Evolutionary conservation across 2,329 filamentous ascomycete species (phyloP).

Genomic region (Penicillium sp.): DNA sequence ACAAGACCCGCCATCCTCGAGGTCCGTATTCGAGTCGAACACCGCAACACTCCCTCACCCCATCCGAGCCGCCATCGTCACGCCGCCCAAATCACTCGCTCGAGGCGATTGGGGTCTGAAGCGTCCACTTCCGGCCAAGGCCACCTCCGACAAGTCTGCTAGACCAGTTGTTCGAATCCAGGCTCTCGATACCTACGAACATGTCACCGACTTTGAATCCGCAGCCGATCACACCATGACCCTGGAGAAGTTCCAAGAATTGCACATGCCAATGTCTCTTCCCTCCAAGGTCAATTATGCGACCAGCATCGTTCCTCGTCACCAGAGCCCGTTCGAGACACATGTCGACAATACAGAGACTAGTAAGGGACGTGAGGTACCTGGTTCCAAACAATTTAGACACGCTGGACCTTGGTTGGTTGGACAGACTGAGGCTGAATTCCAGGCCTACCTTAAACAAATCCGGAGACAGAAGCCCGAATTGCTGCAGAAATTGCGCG

Average conservation of each 20-base stretch:
- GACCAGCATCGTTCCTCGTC: slow-evolving; percentile 27
- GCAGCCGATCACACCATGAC: slow-evolving; percentile 79
- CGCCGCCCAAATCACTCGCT: slow-evolving; percentile 68
- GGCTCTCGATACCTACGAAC: slow-evolving; percentile 79
- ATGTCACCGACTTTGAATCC: slow-evolving; percentile 84
- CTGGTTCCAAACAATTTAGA: slow-evolving; percentile 52
- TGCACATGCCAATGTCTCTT: slow-evolving; percentile 69
- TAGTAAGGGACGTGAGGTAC: slow-evolving; percentile 33
- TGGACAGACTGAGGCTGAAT: slow-evolving; percentile 57
- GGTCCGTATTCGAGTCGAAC: slow-evolving; percentile 56
- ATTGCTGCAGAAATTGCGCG: slow-evolving; percentile 38
- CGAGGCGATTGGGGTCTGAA: slow-evolving; percentile 94
- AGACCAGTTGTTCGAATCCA: slow-evolving; percentile 76
- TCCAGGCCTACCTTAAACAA: slow-evolving; percentile 52
- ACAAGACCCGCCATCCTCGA: slow-evolving; percentile 50
- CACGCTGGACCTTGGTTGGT: slow-evolving; percentile 60
- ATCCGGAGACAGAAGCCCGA: slow-evolving; percentile 44
- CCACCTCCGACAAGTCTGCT: slow-evolving; percentile 66
- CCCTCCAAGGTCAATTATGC: slow-evolving; percentile 36
- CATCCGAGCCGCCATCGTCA: slow-evolving; percentile 79
- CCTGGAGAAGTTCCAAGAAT: slow-evolving; percentile 81
- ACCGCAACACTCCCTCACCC: slow-evolving; percentile 76
- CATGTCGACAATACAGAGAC: slow-evolving; percentile 46
- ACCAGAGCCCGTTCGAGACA: slow-evolving; percentile 44
- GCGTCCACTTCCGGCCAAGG: slow-evolving; percentile 73